Evolutionary conservation across 148 eudicot species (phyloP), one percentile per base, ranked within the genome.

Genomic region (Silene uniflora): DNA sequence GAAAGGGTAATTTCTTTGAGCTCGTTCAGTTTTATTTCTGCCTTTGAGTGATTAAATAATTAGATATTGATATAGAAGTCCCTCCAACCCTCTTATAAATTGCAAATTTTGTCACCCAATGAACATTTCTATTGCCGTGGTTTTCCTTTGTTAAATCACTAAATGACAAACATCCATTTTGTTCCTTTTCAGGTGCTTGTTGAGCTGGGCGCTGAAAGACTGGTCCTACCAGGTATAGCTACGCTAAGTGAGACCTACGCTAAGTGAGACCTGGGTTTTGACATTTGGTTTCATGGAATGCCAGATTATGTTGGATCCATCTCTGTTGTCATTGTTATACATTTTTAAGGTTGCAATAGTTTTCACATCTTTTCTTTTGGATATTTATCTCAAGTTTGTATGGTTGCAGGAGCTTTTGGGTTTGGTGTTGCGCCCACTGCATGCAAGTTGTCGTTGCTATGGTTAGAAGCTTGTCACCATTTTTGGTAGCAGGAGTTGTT

Each of bases 181-280:
- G 47, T 77, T 60, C 67, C 46, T 72, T 71, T 72, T 70, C 83
- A 87, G 90, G 83, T 83, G 81, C 87, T 87, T 72, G 76, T 79
- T 42, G 84, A 85, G 56, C 8, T 87, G 79, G 88, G 90, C 11
- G 83, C 84, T 42, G 86, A 87, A 71, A 85, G 78, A 42, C 62
- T 87, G 74, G 88, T 87, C 10, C 79, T 87, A 71, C 90, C 90
- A 46, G 88, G 85, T 62, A 81, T 83, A 54, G 81, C 87, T 72
- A 77, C 80, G 74, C 81, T 85, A 21, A 79, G 77, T 44, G 69
- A 87, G 39, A 83, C 86, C 10, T 87, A 77, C 80, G 74, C 81
- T 85, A 21, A 79, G 77, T 44, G 69, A 87, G 39, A 83, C 86
- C 10, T 87, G 88, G 90, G 84, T 81, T 56, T 69, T 82, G 10